A percentile compares a stretch with the other conserved stretches of the same genome.
These are phyloP conservation scores for Rhodocollybia butyracea DNA, from an alignment of 768 basidiomycete species.

Conservation along the genomic window DNA sequence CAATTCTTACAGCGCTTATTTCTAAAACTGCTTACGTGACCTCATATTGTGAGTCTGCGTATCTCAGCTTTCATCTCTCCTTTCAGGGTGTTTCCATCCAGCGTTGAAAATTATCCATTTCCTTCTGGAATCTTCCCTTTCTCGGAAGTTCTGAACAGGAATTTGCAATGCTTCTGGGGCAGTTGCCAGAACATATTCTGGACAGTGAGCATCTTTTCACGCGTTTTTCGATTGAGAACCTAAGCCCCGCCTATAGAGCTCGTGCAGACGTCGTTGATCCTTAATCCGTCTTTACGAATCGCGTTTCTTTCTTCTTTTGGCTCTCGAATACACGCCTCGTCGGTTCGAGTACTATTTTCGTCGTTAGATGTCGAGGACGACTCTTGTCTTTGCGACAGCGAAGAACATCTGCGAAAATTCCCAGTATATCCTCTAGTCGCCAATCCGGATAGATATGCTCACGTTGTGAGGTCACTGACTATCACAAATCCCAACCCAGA, in stretches of 20 bases:
- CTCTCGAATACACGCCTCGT: constrained; percentile 23
- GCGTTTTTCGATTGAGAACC: neutral
- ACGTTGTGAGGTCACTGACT: constrained; percentile 24
- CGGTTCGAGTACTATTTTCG: constrained; percentile 27
- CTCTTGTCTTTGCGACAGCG: constrained; percentile 15
- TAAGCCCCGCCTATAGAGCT: neutral
- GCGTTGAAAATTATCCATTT: too few species aligned
- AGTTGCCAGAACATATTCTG: constrained; percentile 20
- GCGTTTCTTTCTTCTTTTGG: constrained; percentile 26
- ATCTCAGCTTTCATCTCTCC: too few species aligned
- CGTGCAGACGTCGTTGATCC: constrained; percentile 11
- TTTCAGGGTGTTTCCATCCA: too few species aligned
- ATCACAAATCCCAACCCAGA: constrained; percentile 12
- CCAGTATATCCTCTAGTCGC: constrained; percentile 23
- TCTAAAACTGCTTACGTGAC: too few species aligned
- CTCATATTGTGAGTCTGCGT: too few species aligned
- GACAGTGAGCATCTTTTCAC: constrained; percentile 16
- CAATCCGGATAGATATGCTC: constrained; percentile 28
- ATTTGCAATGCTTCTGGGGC: too few species aligned
- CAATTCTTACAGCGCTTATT: too few species aligned
- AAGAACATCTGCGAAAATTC: constrained; percentile 9
- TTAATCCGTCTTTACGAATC: constrained; percentile 16
- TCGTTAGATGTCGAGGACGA: constrained; percentile 27
- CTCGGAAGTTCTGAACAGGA: too few species aligned
- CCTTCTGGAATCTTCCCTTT: too few species aligned